These are phyloP conservation scores for Niebla homalea DNA, from an alignment of 495 filamentous ascomycete genomes.

Conservation along the genomic window DNA sequence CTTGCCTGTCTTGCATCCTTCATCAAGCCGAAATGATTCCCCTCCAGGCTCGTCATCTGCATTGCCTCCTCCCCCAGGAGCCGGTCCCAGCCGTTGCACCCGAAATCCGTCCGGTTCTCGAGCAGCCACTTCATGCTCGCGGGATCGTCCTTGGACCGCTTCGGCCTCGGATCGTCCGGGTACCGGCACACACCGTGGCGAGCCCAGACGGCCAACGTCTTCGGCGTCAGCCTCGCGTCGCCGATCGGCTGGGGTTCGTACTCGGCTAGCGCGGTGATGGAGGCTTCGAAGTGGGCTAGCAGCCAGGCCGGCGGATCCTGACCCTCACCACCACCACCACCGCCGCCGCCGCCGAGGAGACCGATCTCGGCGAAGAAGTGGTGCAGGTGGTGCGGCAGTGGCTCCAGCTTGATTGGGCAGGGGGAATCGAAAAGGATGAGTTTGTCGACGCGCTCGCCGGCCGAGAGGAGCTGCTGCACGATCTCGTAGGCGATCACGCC, in stretches of 20 bases:
- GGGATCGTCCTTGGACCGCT: constrained; percentile 17
- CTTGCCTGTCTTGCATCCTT: constrained; percentile 10
- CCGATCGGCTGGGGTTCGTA: constrained; percentile 36
- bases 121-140: constrained; percentile 24
- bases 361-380: constrained; percentile 65
- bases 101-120: constrained; percentile 26
- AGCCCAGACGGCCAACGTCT: constrained; percentile 21
- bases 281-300: constrained; percentile 66
- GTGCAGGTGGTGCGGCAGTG: constrained; percentile 60
- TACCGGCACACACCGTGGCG: constrained; percentile 19
- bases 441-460: constrained; percentile 51
- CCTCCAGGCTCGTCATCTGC: constrained; percentile 16
- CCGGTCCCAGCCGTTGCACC: constrained; percentile 19
- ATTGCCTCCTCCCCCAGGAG: constrained; percentile 18
- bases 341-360: constrained; percentile 42
- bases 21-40: constrained; percentile 3
- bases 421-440: constrained; percentile 75
- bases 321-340: no score
- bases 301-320: constrained; percentile 50
- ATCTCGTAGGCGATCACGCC: constrained; percentile 81
- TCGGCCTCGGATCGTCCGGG: constrained; percentile 12
- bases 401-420: constrained; percentile 59
- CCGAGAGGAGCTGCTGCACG: constrained; percentile 49
- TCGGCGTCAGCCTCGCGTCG: constrained; percentile 2
- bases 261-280: constrained; percentile 56